Base-by-base conservation (phyloP, 225 moss, liverwort and hornwort genomes). In the Pseudisothecium myosuroides region DNA sequence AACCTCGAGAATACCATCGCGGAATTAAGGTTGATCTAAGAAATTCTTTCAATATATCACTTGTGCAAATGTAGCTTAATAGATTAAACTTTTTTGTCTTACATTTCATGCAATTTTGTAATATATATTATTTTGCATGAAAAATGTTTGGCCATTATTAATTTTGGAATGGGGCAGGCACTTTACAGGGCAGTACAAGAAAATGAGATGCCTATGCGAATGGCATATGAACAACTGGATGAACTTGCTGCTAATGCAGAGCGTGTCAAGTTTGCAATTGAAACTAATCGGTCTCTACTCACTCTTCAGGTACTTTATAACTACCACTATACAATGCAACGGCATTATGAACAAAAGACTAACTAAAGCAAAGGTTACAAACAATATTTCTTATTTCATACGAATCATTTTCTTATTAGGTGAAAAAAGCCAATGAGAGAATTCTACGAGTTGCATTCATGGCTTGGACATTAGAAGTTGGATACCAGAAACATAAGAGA, bases 201-300 rank as follows among this genome's bases (percentile, higher is more conserved):
- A 45, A 94, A 96, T 47, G 98, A 98, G 47, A 89, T 98, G 90
- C 97, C 98, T n/a, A 94, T 98, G 89, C 93, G 92, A 64, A 91
- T 98, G 93, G 98, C 98, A 52, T 98, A 97, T 75, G 98, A 96
- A 63, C 97, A 98, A 77, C 87, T 98, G 14, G 95, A 98, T 84
- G 98, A 97, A 85, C 97, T 98, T 29, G 97, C 95, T 78, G 97
- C 98, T 21, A 98, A 95, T 83, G 97, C 97, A 32, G 97, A 98
- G 84, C 94, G 95, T 84, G 98, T 98, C 45, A 97, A 96, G 81
- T 94, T 91, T 80, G 96, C 95, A 12, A 97, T 98, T 54, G 95
- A 95, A 87, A 93, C 91, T 76, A 98, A 97, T 54, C 94, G 96
- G 5, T 95, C 96, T 59, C 32, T 98, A 17, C 92, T 98, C 29